Percentiles rank a stretch among this genome's conserved stretches.
phyloP scores from a whole-genome alignment of 1,139 yeast species.

The Saccharomyces hybrid region DNA sequence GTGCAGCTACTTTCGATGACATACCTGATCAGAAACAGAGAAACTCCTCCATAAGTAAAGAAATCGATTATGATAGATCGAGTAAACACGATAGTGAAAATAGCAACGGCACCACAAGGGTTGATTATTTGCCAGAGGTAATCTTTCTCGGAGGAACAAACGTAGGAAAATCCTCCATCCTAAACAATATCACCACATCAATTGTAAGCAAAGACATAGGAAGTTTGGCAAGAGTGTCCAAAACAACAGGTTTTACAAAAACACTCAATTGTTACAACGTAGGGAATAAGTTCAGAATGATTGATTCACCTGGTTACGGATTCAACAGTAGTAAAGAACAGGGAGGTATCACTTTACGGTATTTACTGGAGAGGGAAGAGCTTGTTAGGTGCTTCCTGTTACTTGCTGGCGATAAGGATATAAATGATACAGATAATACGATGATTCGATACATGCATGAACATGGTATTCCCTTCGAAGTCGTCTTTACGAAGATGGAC shows the following conservation, averaged over 20 bases:
- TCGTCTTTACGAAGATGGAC: constrained; percentile 73
- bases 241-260: constrained; percentile 67
- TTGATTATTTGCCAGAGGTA: constrained; percentile 49
- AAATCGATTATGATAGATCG: constrained; percentile 3
- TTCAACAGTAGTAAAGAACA: constrained; percentile 50
- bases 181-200: constrained; percentile 46
- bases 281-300: constrained; percentile 52
- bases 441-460: constrained; percentile 45
- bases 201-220: constrained; percentile 30
- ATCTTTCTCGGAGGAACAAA: constrained; percentile 72
- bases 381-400: constrained; percentile 55
- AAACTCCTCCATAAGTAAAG: constrained; percentile 3
- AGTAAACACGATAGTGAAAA: constrained; percentile 13
- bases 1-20: constrained; percentile 42
- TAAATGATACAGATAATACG: constrained; percentile 47
- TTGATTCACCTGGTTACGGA: constrained; percentile 90
- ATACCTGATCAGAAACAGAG: constrained; percentile 47
- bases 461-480: constrained; percentile 60
- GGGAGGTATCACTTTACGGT: constrained; percentile 60
- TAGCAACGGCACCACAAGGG: background rate
- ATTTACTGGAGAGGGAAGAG: constrained; percentile 45
- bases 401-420: constrained; percentile 51
- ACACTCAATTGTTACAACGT: constrained; percentile 67
- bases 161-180: constrained; percentile 73
- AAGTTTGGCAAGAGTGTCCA: constrained; percentile 48